Base-by-base conservation (phyloP, 2,329 filamentous ascomycete species). In the Fusarium equiseti region DNA sequence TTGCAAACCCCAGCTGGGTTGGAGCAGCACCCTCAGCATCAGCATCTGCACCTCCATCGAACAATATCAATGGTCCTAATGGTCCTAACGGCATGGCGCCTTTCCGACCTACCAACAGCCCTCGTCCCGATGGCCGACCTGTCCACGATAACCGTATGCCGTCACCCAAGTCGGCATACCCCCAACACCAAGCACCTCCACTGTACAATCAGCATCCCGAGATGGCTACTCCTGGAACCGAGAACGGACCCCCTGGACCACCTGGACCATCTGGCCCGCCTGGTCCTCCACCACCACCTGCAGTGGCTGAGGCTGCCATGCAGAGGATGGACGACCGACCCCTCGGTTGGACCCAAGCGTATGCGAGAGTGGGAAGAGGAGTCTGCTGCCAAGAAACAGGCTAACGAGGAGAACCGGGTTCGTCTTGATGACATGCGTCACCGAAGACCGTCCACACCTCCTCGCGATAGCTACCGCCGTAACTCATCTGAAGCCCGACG, bases 301-400 rank as follows among this genome's bases (percentile, higher is more conserved):
- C 82, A 2, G 82, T 85, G 61, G 89, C 91, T 48, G 90, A 91
- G 49, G 91, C 95, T 76, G 88, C 89, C 26, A 85, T 88, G 64
- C 91, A 86, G 59, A 81, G 82, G 57, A 83, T 88, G 64, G 87
- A 89, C 57, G 87, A 97, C 59, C 88, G 94, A n/a, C 93, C 94
- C 20, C 82, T 97, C 94, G 40, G 92, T 93, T 13, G 88, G 88
- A 6, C 89, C 91, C 61, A 99, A 99, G 86, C 89, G 96, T 62
- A 87, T 90, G 79, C 91, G 95, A 51, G 96, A 98, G 77, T 98
- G 96, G 95, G 96, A 98, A 73, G 92, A 95, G 38, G 94, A 97
- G 38, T 83, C 89, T 24, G 83, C 90, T 6, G 85, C 86, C 46
- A 97, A 98, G 84, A 98, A 98, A 83, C 90, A 92, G 66, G 91